Evolutionary conservation across 1,284 basidiomycete genomes (phyloP).

Genomic region (Boletus hoseneyae): DNA sequence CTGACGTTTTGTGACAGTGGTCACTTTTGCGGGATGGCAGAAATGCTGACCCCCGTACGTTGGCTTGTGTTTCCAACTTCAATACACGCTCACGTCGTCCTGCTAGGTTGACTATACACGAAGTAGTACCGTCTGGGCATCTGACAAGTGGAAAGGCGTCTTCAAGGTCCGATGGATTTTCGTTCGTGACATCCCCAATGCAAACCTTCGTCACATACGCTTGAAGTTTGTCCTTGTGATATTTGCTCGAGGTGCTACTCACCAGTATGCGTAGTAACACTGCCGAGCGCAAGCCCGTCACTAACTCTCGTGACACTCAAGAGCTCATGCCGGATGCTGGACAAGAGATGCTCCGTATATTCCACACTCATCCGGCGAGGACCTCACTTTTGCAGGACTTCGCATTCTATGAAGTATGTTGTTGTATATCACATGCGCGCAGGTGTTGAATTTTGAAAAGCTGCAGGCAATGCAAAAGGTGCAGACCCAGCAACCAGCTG

Average conservation of each 20-base stretch:
- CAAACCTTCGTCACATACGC: constrained; percentile 79
- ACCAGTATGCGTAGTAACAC: constrained; percentile 69
- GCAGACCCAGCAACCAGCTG: constrained; percentile 45
- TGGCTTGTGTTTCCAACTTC: background rate
- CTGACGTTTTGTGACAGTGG: constrained; percentile 50
- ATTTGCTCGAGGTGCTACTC: constrained; percentile 10
- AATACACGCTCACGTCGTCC: constrained; percentile 1
- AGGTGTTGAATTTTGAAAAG: constrained; percentile 36
- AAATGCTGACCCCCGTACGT: constrained; percentile 85
- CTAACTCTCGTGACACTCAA: constrained; percentile 89
- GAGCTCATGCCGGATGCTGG: constrained; percentile 92
- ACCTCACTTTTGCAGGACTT: constrained; percentile 93
- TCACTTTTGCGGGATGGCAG: constrained; percentile 96
- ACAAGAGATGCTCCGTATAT: constrained; percentile 91
- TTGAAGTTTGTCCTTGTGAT: constrained; percentile 55
- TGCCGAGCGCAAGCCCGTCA: constrained; percentile 94
- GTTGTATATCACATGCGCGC: background rate
- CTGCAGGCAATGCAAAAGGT: constrained; percentile 77
- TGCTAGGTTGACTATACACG: constrained; percentile 74
- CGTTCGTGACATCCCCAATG: constrained; percentile 90
- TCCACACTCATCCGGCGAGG: constrained; percentile 85
- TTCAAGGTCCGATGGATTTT: constrained; percentile 96
- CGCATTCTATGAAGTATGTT: constrained; percentile 83
- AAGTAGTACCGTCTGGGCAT: constrained; percentile 93
- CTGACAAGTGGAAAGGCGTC: constrained; percentile 98